A percentile compares a stretch with the other conserved stretches of the same genome.
Evolutionary conservation across 2,329 filamentous ascomycete species (phyloP).

Genomic region (Lasiodiplodia theobromae): DNA sequence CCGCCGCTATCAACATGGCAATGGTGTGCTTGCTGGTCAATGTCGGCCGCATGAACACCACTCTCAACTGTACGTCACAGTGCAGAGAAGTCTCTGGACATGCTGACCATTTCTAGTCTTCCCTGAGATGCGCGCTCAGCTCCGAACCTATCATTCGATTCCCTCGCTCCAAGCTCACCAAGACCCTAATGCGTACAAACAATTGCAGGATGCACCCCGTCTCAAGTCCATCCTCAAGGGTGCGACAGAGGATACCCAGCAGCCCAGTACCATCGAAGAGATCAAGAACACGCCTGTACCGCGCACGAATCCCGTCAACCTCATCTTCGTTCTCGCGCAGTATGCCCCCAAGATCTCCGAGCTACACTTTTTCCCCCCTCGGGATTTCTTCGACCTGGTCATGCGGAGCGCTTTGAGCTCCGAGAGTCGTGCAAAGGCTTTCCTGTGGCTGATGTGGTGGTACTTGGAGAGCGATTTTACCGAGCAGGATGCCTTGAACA

Average conservation of each 20-base stretch:
- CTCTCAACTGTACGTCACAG: conserved; percentile 79
- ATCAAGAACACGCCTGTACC: conserved; percentile 73
- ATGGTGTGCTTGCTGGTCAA: conserved; percentile 99
- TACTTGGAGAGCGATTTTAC: conserved; percentile 97
- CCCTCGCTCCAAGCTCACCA: conserved; percentile 94
- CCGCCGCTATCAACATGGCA: conserved; percentile 95
- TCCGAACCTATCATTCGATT: conserved; percentile 97
- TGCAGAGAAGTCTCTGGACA: conserved; percentile 1
- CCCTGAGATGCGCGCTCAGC: conserved; percentile 96
- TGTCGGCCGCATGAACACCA: conserved; percentile 98
- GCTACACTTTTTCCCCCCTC: conserved; percentile 81
- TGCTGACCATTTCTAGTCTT: conserved; percentile 71
- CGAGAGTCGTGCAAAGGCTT: conserved; percentile 81
- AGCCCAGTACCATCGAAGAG: conserved; percentile 83
- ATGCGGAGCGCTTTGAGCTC: conserved; percentile 89
- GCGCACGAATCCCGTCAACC: conserved; percentile 95
- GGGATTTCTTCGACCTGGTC: conserved; percentile 95
- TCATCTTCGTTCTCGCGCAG: conserved; percentile 93
- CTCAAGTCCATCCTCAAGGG: conserved; percentile 98
- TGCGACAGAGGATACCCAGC: conserved; percentile 86
- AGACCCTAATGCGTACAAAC: conserved; percentile 95
- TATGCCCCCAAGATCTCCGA: conserved; percentile 92
- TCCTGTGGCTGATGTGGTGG: conserved; percentile 99
- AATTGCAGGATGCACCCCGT: conserved; percentile 93
- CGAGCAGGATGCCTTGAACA: conserved; percentile 83